Conservation (phyloP, 306 rosid genomes). For the Cucumis sativus region Cucumber_9930_V3 NC_026660.2:4669501-4670000, state of each 20-base stretch:
- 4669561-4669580: neutral
- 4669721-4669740: neutral
- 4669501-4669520: slow-evolving; percentile 36
- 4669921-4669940: neutral
- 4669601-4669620: neutral
- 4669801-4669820: neutral
- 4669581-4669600: neutral
- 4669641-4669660: neutral
- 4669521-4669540: slow-evolving; percentile 74
- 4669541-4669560: slow-evolving; percentile 70
- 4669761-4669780: neutral
- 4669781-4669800: neutral
- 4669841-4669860: neutral
- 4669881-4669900: neutral
- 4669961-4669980: neutral
- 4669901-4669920: neutral
- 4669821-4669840: neutral
- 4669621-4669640: neutral
- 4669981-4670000: neutral
- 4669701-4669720: neutral
- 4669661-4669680: neutral
- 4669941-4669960: neutral
- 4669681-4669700: neutral
- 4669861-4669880: neutral
- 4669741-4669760: neutral